These are phyloP conservation scores for Setaria viridis DNA, from an alignment of 202 grass and related monocot species.

Conservation along the genomic window DNA sequence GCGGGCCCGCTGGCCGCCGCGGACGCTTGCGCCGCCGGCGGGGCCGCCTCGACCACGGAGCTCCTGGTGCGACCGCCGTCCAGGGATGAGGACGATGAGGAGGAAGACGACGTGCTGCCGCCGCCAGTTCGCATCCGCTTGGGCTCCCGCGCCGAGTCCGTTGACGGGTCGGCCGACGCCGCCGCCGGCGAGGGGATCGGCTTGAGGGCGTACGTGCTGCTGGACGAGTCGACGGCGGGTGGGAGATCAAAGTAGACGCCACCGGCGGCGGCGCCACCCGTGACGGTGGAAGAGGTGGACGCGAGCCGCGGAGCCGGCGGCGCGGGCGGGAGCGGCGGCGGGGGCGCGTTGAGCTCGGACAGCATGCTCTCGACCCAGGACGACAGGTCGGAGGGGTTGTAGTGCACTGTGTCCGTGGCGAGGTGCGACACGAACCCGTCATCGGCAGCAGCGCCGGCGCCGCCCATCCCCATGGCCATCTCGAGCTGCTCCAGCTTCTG, in stretches of 20 bases:
- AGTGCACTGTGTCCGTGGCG: conserved; percentile 82
- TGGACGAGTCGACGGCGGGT: conserved; percentile 56
- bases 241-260: conserved; percentile 40
- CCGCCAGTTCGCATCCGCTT: conserved; percentile 87
- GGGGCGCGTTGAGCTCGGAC: conserved; percentile 79
- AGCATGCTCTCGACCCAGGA: conserved; percentile 91
- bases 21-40: conserved; percentile 40
- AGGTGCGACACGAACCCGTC: conserved; percentile 63
- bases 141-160: conserved; percentile 54
- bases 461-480: conserved; percentile 84
- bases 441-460: conserved; percentile 22
- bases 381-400: conserved; percentile 87
- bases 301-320: conserved; percentile 27
- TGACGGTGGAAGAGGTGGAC: conserved; percentile 43
- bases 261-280: background rate
- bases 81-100: conserved; percentile 69
- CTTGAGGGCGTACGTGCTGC: conserved; percentile 61
- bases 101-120: conserved; percentile 72
- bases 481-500: conserved; percentile 99
- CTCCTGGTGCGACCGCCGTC: conserved; percentile 38
- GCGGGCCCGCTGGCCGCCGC: conserved; percentile 28
- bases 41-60: conserved; percentile 49
- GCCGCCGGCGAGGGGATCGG: conserved; percentile 50
- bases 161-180: conserved; percentile 44
- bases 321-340: conserved; percentile 59